Base-by-base conservation (phyloP, 805 yeast genomes). In the Hanseniaspora guilliermondii region DNA sequence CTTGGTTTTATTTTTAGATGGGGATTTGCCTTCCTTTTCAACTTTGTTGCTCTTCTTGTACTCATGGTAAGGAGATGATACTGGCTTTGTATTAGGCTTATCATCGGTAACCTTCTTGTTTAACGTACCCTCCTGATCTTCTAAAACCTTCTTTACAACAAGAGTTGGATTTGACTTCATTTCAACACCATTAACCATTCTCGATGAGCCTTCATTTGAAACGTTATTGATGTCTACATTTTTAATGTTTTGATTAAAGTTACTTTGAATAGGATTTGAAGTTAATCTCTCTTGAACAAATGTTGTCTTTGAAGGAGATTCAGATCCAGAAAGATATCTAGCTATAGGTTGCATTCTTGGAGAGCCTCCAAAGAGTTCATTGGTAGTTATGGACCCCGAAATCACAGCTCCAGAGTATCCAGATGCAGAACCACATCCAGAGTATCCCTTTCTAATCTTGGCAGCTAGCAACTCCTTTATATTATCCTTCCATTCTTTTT, bases 391-490 rank as follows among this genome's bases (percentile, higher is more conserved):
- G 0, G 70, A 75, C 44, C 82, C 77, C 1, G 83, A 75, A 47
- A 66, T 71, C 2, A 80, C 62, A 0, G 85, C 85, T 35, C 85
- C 85, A 3, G 72, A 72, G 21, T 80, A 62, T 14, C 86, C 86
- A 53, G 81, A 74, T 16, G 74, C 65, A 32, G 83, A 78, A n/a
- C 91, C 91, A 67, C 87, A 82, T 6, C 94, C 93, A 22, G 77
- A 77, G 64, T 83, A 85, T 7, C 91, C 83, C n/a, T 72, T 64
- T 8, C 71, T 58, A 52, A 82, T 61, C 61, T 82, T 84, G 17
- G 73, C 63, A 41, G 74, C 76, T 49, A 85, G 64, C 12, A 82
- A 62, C 27, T 75, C 77, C 62, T 80, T 82, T 56, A 83, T 73
- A 38, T 74, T 73, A 0, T 59, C 56, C 58, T 73, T 72, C 93